Conservation (phyloP, 306 rosid species). For the Sesbania bispinosa region DNA sequence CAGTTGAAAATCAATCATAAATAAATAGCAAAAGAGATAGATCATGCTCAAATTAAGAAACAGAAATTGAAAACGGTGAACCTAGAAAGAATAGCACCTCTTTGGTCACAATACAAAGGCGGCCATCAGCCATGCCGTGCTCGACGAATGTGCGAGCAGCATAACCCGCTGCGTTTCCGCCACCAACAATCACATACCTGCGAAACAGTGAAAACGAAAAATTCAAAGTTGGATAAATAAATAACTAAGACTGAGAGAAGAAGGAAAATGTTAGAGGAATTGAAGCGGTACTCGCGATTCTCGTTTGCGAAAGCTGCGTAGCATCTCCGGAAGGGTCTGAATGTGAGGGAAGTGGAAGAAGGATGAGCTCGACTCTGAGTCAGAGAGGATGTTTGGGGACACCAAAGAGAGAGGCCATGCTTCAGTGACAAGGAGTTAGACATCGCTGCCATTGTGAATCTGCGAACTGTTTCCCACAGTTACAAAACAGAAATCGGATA, state of each 20-base stretch:
- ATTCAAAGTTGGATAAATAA: too few species aligned
- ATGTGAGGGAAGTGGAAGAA: constrained; percentile 36
- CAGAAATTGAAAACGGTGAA: neutral
- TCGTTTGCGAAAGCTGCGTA: constrained; percentile 71
- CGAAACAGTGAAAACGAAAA: neutral
- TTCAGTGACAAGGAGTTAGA: constrained; percentile 50
- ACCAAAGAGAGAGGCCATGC: constrained; percentile 44
- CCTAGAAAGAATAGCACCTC: constrained; percentile 51
- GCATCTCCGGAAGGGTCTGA: constrained; percentile 56
- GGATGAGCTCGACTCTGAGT: constrained; percentile 17
- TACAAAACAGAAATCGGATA: constrained; percentile 21
- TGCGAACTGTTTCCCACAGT: constrained; percentile 38
- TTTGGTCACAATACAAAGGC: constrained; percentile 85
- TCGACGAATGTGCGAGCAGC: constrained; percentile 94
- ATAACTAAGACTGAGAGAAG: neutral
- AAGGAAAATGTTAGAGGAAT: neutral
- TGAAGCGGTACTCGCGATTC: constrained; percentile 58
- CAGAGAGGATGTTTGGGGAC: constrained; percentile 41
- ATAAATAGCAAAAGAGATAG: neutral
- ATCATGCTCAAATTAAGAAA: neutral
- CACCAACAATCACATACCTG: constrained; percentile 96
- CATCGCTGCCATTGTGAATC: constrained; percentile 53
- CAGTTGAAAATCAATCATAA: constrained; percentile 12
- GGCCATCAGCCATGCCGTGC: constrained; percentile 92
- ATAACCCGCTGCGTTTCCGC: constrained; percentile 95